These are phyloP conservation scores for Cercospora sp. DNA, from an alignment of 2,329 filamentous ascomycete species.

Conservation along the genomic window DNA sequence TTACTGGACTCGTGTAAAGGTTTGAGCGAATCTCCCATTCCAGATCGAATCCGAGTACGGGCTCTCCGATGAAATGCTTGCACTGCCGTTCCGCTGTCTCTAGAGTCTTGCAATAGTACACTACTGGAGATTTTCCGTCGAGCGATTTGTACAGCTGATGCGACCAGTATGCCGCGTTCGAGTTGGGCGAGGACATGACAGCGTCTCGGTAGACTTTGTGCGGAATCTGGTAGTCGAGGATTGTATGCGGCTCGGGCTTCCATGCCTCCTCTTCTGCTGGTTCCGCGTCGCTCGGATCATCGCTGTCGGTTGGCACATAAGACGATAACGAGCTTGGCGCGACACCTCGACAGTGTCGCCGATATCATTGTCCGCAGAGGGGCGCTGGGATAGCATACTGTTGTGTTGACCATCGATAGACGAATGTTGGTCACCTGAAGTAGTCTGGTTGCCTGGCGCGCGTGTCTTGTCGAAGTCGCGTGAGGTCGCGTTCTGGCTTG, in stretches of 20 bases:
- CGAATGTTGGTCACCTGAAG: background rate
- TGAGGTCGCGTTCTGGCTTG: slow-evolving; percentile 3
- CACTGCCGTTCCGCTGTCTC: slow-evolving; percentile 67
- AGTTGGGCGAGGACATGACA: slow-evolving; percentile 33
- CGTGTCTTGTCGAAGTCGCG: background rate
- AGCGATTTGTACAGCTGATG: slow-evolving; percentile 67
- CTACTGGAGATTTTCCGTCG: slow-evolving; percentile 69
- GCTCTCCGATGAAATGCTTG: slow-evolving; percentile 66
- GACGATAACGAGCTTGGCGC: slow-evolving; percentile 8
- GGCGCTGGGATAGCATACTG: background rate
- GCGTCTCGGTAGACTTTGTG: slow-evolving; percentile 32
- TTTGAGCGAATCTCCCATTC: slow-evolving; percentile 69
- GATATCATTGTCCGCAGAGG: background rate
- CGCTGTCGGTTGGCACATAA: slow-evolving; percentile 1
- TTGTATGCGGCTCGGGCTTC: slow-evolving; percentile 19
- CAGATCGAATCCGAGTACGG: slow-evolving; percentile 82
- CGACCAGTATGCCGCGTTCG: slow-evolving; percentile 56
- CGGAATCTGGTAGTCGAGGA: slow-evolving; percentile 33
- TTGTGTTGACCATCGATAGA: background rate
- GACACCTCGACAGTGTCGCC: background rate
- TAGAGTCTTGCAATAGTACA: slow-evolving; percentile 75
- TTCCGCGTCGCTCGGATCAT: background rate
- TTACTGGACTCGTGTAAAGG: slow-evolving; percentile 31
- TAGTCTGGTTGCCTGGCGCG: background rate
- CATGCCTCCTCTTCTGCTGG: background rate